Base-by-base conservation (phyloP, 169 alveolate genomes). In the Cryptosporidium parvum region DNA sequence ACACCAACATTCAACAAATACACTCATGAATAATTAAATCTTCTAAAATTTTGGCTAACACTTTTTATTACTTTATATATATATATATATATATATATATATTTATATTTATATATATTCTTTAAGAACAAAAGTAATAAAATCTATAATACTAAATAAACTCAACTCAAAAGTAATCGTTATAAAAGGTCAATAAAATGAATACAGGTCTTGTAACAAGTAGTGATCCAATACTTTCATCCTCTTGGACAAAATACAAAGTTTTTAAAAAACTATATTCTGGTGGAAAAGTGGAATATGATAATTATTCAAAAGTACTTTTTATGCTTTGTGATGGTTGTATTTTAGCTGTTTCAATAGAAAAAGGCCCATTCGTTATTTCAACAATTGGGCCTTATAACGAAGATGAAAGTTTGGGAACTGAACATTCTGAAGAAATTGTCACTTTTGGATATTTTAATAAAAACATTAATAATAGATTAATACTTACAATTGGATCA, bases 251-350 rank as follows among this genome's bases (percentile, higher is more conserved):
- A 39, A 37, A 80, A 9, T 33, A 80, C 14, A 80, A 65, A 70
- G 35, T 62, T 23, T 80, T 80, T 51, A 80, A 59, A 44, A 80
- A 80, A 65, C 9, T 80, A 33, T 80, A 80, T 48, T 31, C 80
- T 61, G 89, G 89, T 12, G 89, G 89, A 4, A 65, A 80, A 9
- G 89, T 80, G 51, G 75, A 62, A 26, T 80, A 80, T 80, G 73
- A 65, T 21, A 21, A 21, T 21, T 12, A 21, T 10, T 45, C 75
- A 21, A 65, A 42, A 29, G 7, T 67, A 26, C 44, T 80, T 14
- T 65, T 37, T 5, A 80, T 51, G 44, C 70, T 62, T 16, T 80
- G 89, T 80, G 89, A 80, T 26, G 89, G 89, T 16, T 80, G 89
- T 18, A 62, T 80, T 26, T 65, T 80, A 35, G 89, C 67, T 1